Conservation (phyloP, 2,329 filamentous ascomycete genomes). For the Hypoxylon rubiginosum region DNA sequence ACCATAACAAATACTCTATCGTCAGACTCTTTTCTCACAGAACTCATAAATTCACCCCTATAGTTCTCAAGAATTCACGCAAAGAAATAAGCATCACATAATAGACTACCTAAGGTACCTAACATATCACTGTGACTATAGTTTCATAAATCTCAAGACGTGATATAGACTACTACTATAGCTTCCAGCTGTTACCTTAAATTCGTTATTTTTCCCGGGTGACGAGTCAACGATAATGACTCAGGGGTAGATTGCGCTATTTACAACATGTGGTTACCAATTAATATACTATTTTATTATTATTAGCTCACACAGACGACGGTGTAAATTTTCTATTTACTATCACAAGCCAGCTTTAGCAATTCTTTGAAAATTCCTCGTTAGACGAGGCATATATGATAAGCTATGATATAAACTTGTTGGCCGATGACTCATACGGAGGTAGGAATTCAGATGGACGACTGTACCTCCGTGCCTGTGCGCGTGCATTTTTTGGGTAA, state of each 20-base stretch:
- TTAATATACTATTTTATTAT: neutral
- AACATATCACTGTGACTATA: neutral
- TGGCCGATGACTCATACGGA: neutral
- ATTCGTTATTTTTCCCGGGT: neutral
- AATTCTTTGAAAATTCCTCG: neutral
- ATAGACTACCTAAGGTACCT: neutral
- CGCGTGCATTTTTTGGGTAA: neutral
- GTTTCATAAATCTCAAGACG: neutral
- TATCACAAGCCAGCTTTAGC: neutral
- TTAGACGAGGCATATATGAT: neutral
- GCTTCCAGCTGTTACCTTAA: neutral
- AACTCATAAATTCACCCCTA: neutral
- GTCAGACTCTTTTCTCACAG: no score
- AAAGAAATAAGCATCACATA: no score
- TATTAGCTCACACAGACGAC: neutral
- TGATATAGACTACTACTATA: neutral
- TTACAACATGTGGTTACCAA: neutral
- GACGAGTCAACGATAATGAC: neutral
- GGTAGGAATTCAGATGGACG: neutral
- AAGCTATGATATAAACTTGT: neutral
- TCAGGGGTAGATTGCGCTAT: neutral
- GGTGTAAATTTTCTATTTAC: neutral
- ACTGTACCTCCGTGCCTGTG: neutral
- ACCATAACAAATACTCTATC: no score
- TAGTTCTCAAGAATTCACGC: neutral